A percentile compares a stretch with the other conserved stretches of the same genome.
Evolutionary conservation across 1,284 basidiomycete species (phyloP).

Genomic region (Sporisorium sorghi): DNA sequence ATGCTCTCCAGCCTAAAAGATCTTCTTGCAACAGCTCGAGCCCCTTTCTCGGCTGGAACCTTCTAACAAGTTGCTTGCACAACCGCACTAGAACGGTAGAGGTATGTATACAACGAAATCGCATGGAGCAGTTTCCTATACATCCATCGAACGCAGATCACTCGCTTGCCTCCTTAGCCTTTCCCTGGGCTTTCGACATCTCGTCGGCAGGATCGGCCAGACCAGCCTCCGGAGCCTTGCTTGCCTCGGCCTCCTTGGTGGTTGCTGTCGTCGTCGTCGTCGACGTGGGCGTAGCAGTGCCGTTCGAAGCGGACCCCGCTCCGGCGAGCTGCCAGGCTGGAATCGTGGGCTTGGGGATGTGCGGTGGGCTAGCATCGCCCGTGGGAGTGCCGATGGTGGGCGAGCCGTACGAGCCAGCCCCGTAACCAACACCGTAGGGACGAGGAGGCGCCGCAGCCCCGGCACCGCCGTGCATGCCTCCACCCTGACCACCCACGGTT

Average conservation of each 20-base stretch:
- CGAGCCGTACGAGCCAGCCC: conserved; percentile 38
- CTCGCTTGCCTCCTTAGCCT: conserved; percentile 31
- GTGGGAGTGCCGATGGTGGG: conserved; percentile 46
- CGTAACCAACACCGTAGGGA: conserved; percentile 35
- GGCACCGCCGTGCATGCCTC: conserved; percentile 17
- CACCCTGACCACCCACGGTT: conserved; percentile 71
- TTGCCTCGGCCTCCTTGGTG: conserved; percentile 22
- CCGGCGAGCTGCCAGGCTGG: conserved; percentile 68
- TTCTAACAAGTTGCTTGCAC: too few relatives aligned
- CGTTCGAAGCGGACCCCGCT: conserved; percentile 18
- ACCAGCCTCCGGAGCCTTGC: conserved; percentile 21
- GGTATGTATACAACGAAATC: neutral
- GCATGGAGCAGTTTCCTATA: neutral
- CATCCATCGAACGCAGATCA: conserved; percentile 5
- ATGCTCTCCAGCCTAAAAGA: too few relatives aligned
- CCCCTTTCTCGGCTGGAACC: neutral
- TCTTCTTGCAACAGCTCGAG: too few relatives aligned
- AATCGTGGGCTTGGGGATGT: conserved; percentile 58
- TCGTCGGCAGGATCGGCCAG: conserved; percentile 45
- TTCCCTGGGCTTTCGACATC: conserved; percentile 45
- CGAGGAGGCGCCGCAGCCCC: conserved; percentile 23
- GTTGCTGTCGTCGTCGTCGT: neutral
- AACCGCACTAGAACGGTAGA: neutral
- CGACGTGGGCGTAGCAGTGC: conserved; percentile 10
- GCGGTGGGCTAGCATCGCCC: conserved; percentile 50